phyloP scores from a whole-genome alignment of 2,329 filamentous ascomycete genomes.

The Graphilbum ipis-grandicollis region DNA sequence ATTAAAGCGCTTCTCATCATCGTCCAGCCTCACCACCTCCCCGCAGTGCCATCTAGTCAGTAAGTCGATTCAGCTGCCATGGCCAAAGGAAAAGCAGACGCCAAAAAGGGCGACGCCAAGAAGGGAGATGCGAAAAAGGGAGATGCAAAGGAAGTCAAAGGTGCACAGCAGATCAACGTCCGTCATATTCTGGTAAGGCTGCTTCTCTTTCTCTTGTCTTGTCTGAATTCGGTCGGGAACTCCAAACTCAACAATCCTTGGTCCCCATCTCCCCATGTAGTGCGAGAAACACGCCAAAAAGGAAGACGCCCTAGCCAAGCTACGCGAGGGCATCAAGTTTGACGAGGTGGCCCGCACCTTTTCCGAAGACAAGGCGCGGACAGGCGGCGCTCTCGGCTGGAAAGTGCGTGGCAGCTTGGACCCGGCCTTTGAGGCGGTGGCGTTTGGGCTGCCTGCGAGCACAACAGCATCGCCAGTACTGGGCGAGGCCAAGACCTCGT shows the following conservation, averaged over 20 bases:
- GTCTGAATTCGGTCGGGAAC: background rate
- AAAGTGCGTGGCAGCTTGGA: constrained; percentile 52
- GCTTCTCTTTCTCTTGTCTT: background rate
- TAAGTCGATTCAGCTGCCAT: constrained; percentile 1
- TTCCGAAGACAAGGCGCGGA: constrained; percentile 60
- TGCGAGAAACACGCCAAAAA: constrained; percentile 67
- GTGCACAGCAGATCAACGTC: constrained; percentile 39
- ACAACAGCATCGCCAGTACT: constrained; percentile 46
- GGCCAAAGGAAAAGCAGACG: constrained; percentile 10
- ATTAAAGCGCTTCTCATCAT: no score
- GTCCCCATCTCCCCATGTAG: no score
- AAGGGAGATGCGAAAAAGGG: constrained; percentile 3
- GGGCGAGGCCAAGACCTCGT: constrained; percentile 54
- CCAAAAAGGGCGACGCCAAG: constrained; percentile 8
- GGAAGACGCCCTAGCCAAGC: constrained; percentile 54
- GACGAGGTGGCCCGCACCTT: constrained; percentile 57
- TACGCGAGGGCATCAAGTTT: constrained; percentile 51
- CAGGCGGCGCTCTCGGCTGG: constrained; percentile 56
- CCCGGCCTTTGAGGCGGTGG: constrained; percentile 53
- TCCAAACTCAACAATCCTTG: background rate
- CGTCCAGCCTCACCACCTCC: no score
- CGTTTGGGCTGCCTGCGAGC: constrained; percentile 50
- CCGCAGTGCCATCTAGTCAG: no score
- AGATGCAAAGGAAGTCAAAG: constrained; percentile 8
- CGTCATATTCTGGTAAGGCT: constrained; percentile 46